Evolutionary conservation across 2,329 filamentous ascomycete genomes (phyloP).

Genomic region (Penicillium sclerotigenum): DNA sequence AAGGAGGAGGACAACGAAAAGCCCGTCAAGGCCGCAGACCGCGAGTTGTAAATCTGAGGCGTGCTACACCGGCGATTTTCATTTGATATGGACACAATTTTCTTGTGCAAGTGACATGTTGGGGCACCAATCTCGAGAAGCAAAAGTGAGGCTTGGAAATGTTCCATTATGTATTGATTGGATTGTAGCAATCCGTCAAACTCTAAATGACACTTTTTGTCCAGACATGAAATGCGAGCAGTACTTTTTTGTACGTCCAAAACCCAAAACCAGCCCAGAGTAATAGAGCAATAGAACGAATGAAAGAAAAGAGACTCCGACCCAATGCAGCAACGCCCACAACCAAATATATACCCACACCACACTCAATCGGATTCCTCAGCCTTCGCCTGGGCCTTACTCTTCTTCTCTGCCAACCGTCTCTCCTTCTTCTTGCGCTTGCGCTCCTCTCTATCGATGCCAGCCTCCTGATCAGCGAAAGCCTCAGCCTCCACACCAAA

Average conservation of each 20-base stretch:
- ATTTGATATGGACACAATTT: background rate
- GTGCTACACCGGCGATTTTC: background rate
- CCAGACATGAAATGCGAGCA: conserved; percentile 17
- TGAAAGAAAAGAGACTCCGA: conserved; percentile 20
- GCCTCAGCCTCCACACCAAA: conserved; percentile 38
- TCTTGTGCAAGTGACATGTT: background rate
- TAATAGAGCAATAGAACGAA: conserved; percentile 10
- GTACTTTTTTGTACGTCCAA: conserved; percentile 10
- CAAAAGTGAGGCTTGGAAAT: background rate
- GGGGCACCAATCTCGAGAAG: background rate
- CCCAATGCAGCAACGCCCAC: conserved; percentile 28
- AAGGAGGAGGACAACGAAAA: conserved; percentile 56
- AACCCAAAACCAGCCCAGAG: conserved; percentile 5
- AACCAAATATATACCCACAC: conserved; percentile 13
- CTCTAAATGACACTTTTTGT: conserved; percentile 18
- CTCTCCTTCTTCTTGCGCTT: conserved; percentile 57
- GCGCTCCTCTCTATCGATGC: conserved; percentile 51
- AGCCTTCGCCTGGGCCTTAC: conserved; percentile 32
- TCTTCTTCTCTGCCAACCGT: conserved; percentile 45
- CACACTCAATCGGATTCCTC: conserved; percentile 24
- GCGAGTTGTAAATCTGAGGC: conserved; percentile 62
- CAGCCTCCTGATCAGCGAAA: conserved; percentile 40
- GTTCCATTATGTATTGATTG: conserved; percentile 11
- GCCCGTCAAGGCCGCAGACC: conserved; percentile 67
- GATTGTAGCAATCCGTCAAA: conserved; percentile 8